Evolutionary conservation across 148 eudicot species (phyloP), one percentile per base, ranked within the genome.

Genomic region (Fagopyrum tataricum): DNA sequence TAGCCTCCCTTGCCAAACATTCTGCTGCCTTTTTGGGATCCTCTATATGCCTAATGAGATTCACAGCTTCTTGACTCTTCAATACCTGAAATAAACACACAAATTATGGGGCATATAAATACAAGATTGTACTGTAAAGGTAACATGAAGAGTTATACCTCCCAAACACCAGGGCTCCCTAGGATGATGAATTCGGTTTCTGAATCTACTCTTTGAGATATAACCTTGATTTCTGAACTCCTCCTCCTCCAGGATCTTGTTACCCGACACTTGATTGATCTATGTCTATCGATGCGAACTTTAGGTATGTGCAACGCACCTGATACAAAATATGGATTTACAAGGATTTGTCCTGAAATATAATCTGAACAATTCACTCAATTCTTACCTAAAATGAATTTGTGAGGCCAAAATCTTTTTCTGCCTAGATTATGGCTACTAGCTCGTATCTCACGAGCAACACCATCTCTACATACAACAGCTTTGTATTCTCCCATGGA

Each of bases 11-110:
- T 55, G 96, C 86, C 66, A 91, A 81, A 76, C 93, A 85, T 76
- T 88, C 81, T 4, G 96, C 93, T 24, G 93, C 96, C 77, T 84
- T 87, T 51, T 88, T 84, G 24, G 96, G 87, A 78, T 88, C 87
- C 70, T 88, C 91, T 23, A 87, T 81, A 84, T 91, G 96, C 80
- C 88, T 88, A 67, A 91, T 87, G 48, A 91, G 90, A 75, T 87
- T 88, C 75, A 88, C 96, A 44, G 89, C 96, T 79, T 91, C 93
- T 78, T 87, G 91, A 74, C 83, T 80, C 79, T 79, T 80, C 93
- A 91, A 88, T 26, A 88, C 93, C 96, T 91, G 74, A 74, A 62
- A 53, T 5, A 55, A 53, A 39, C 61, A 7, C 67, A 4, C 67
- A 24, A 12, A 4, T 56, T 7, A 56, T 20, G 64, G 37, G 5